phyloP scores from a whole-genome alignment of 495 filamentous ascomycete species.

The Xylona heveae region DNA sequence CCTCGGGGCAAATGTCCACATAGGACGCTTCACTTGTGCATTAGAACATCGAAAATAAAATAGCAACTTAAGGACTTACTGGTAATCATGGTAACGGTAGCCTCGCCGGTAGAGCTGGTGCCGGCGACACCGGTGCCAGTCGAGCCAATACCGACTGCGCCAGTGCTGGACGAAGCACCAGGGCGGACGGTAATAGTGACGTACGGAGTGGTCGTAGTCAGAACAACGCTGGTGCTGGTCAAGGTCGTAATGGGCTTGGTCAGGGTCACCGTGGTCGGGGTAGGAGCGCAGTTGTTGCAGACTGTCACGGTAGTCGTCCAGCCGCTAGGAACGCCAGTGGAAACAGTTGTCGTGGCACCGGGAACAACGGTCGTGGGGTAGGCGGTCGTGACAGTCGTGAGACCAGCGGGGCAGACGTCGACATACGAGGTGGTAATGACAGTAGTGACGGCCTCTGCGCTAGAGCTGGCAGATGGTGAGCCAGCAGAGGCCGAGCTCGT shows the following conservation, averaged over 20 bases:
- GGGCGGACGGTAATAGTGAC: background rate
- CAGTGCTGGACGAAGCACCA: background rate
- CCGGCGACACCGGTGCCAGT: no score
- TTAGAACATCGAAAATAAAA: background rate
- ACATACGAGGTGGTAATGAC: no score
- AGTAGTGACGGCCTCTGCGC: no score
- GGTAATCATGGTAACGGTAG: background rate
- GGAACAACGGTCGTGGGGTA: no score
- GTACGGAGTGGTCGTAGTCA: no score
- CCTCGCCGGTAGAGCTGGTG: no score
- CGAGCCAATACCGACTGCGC: background rate
- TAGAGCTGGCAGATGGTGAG: no score
- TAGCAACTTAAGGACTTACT: background rate
- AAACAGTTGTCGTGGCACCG: no score
- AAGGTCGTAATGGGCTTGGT: no score
- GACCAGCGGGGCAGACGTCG: conserved; percentile 3
- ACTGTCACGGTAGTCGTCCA: conserved; percentile 1
- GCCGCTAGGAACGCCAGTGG: background rate
- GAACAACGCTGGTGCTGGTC: no score
- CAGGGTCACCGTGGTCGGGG: conserved; percentile 1
- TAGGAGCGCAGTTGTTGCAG: background rate
- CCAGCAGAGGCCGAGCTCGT: no score
- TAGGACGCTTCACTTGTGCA: background rate
- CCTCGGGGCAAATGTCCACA: background rate
- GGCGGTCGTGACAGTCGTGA: conserved; percentile 1